A percentile compares a stretch with the other conserved stretches of the same genome.
Conservation (phyloP, 805 yeast genomes). For the Peterozyma toletana region DNA sequence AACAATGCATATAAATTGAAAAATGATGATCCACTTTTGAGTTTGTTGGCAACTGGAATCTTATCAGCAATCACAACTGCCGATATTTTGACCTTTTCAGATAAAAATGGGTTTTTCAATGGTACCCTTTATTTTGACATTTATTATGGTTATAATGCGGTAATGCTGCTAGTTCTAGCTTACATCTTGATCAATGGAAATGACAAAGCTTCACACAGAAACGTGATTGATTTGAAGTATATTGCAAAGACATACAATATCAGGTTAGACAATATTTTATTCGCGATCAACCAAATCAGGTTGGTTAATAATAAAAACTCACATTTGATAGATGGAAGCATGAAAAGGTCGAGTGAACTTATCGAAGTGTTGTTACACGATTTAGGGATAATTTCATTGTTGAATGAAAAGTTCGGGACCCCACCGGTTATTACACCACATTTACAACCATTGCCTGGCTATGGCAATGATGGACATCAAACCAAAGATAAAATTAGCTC, state of each 20-base stretch:
- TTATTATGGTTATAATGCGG: constrained; percentile 34
- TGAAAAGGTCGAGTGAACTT: constrained; percentile 33
- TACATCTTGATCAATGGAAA: constrained; percentile 24
- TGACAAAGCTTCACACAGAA: constrained; percentile 9
- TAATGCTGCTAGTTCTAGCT: constrained; percentile 32
- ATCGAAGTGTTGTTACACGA: constrained; percentile 33
- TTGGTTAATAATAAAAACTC: constrained; percentile 23
- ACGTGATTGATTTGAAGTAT: constrained; percentile 19
- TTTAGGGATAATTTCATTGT: constrained; percentile 26
- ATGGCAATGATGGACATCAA: no score
- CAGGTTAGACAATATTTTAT: constrained; percentile 18
- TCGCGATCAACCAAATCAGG: constrained; percentile 26
- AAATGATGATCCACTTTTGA: constrained; percentile 34
- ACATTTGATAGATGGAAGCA: constrained; percentile 31
- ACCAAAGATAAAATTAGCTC: no score
- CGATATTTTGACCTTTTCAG: constrained; percentile 25
- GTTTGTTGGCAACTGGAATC: constrained; percentile 31
- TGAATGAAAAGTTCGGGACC: constrained; percentile 12
- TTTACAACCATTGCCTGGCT: no score
- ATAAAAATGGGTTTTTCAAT: constrained; percentile 29
- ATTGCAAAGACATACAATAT: constrained; percentile 19
- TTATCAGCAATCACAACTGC: constrained; percentile 31
- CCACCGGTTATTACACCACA: constrained; percentile 4
- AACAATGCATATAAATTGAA: constrained; percentile 22
- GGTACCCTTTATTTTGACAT: constrained; percentile 40